phyloP scores from a whole-genome alignment of 805 yeast genomes.

The Kluyveromyces dobzhanskii region DNA sequence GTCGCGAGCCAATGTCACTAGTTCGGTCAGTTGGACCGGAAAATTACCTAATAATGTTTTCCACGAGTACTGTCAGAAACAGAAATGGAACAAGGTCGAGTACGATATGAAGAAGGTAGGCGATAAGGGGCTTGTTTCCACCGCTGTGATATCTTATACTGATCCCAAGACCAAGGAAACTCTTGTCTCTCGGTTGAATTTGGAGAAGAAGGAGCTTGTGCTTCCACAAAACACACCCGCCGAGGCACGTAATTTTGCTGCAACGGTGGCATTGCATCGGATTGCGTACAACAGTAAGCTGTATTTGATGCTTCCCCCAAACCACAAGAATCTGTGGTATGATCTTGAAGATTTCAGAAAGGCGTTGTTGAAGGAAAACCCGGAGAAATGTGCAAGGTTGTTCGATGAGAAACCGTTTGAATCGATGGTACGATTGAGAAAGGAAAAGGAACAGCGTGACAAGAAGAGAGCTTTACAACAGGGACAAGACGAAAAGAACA shows the following conservation, averaged over 20 bases:
- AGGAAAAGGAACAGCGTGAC: slow-evolving; percentile 33
- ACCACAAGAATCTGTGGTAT: slow-evolving; percentile 73
- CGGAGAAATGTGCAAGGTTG: slow-evolving; percentile 38
- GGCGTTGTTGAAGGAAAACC: slow-evolving; percentile 37
- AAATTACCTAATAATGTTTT: slow-evolving; percentile 80
- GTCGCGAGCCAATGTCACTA: slow-evolving; percentile 45
- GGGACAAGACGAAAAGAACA: slow-evolving; percentile 44
- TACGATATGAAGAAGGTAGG: slow-evolving; percentile 56
- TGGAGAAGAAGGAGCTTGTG: slow-evolving; percentile 40
- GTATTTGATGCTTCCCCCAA: slow-evolving; percentile 79
- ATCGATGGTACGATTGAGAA: slow-evolving; percentile 51
- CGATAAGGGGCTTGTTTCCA: slow-evolving; percentile 53
- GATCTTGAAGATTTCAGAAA: slow-evolving; percentile 57
- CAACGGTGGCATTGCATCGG: slow-evolving; percentile 78
- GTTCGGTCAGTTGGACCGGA: slow-evolving; percentile 86
- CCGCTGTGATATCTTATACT: slow-evolving; percentile 56
- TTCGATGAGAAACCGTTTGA: slow-evolving; percentile 74
- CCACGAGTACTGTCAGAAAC: slow-evolving; percentile 80
- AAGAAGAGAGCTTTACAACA: slow-evolving; percentile 40
- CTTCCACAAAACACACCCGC: slow-evolving; percentile 70
- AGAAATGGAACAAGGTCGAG: slow-evolving; percentile 81
- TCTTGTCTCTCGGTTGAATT: slow-evolving; percentile 46
- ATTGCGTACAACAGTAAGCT: slow-evolving; percentile 74
- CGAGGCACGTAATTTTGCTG: slow-evolving; percentile 86
- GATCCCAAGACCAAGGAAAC: slow-evolving; percentile 76